phyloP scores from a whole-genome alignment of 2,329 filamentous ascomycete species.

The Dactylonectria macrodidyma region DNA sequence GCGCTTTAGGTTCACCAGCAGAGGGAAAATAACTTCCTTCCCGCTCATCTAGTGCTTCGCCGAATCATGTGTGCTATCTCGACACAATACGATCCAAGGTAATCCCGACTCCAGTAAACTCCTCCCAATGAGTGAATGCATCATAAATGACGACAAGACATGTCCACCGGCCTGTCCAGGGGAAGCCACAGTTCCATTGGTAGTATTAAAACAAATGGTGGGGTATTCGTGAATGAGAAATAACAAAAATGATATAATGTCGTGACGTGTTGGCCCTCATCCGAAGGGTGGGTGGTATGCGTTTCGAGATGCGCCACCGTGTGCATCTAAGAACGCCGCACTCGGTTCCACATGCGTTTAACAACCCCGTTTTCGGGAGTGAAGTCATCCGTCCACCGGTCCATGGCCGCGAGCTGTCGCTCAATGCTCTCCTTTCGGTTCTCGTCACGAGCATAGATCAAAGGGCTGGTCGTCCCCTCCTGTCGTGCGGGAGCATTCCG shows the following conservation, averaged over 20 bases:
- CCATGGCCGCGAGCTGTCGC: conserved; percentile 66
- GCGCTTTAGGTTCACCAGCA: conserved; percentile 11
- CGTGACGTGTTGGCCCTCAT: conserved; percentile 19
- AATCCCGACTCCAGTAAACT: conserved; percentile 41
- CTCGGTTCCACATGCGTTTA: conserved; percentile 76
- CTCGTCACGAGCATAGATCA: conserved; percentile 50
- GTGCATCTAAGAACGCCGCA: conserved; percentile 60
- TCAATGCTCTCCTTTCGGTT: conserved; percentile 69
- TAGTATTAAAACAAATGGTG: conserved; percentile 36
- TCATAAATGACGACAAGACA: conserved; percentile 30
- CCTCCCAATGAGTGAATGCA: conserved; percentile 37
- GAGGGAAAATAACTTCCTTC: conserved; percentile 11
- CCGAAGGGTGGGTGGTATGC: background rate
- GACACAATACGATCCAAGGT: conserved; percentile 10
- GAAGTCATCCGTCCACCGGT: conserved; percentile 59
- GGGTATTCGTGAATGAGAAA: conserved; percentile 42
- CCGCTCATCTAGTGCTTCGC: conserved; percentile 14
- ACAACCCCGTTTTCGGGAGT: conserved; percentile 66
- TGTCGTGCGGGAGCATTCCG: conserved; percentile 61
- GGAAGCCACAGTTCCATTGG: conserved; percentile 14
- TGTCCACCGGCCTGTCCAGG: conserved; percentile 25
- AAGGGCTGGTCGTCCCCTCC: conserved; percentile 46
- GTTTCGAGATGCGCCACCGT: background rate
- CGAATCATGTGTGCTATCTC: conserved; percentile 11
- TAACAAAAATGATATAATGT: conserved; percentile 27